Conservation (phyloP, 257 asterid species). For the Sherardia arvensis region DNA sequence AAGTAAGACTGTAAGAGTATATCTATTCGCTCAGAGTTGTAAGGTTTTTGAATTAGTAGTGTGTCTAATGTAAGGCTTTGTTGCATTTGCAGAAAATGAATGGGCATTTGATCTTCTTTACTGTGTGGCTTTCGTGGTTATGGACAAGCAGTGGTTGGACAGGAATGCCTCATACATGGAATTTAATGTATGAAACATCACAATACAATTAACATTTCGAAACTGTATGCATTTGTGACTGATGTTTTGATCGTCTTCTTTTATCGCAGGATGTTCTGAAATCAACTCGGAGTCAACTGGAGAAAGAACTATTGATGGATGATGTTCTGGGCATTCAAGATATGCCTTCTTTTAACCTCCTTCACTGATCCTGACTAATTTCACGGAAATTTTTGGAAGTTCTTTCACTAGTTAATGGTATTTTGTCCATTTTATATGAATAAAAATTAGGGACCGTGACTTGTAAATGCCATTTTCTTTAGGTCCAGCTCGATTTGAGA, state of each 20-base stretch:
- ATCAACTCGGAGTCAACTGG: slow-evolving; percentile 54
- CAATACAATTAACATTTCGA: neutral
- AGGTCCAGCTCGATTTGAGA: no score
- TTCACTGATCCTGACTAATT: slow-evolving; percentile 20
- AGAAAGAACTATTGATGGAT: slow-evolving; percentile 61
- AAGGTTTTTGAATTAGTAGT: neutral
- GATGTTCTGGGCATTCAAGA: slow-evolving; percentile 59
- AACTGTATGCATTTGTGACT: neutral
- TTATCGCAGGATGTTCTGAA: slow-evolving; percentile 46
- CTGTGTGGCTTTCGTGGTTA: slow-evolving; percentile 69
- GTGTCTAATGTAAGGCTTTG: neutral
- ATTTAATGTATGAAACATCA: slow-evolving; percentile 46
- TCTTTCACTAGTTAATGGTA: neutral
- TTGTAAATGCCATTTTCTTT: neutral
- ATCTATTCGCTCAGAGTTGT: neutral
- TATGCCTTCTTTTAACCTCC: slow-evolving; percentile 72
- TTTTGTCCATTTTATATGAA: neutral
- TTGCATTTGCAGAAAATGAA: slow-evolving; percentile 52
- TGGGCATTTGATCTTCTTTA: slow-evolving; percentile 82
- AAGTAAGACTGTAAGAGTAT: slow-evolving; percentile 7
- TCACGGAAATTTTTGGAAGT: neutral
- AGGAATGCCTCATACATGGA: slow-evolving; percentile 73
- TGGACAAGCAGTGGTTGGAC: slow-evolving; percentile 86
- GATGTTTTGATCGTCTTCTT: neutral
- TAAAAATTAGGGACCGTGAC: neutral